Evolutionary conservation across 2,329 filamentous ascomycete genomes (phyloP), one percentile per base, ranked within the genome.

Genomic region (Zelopaecilomyces penicillatus): DNA sequence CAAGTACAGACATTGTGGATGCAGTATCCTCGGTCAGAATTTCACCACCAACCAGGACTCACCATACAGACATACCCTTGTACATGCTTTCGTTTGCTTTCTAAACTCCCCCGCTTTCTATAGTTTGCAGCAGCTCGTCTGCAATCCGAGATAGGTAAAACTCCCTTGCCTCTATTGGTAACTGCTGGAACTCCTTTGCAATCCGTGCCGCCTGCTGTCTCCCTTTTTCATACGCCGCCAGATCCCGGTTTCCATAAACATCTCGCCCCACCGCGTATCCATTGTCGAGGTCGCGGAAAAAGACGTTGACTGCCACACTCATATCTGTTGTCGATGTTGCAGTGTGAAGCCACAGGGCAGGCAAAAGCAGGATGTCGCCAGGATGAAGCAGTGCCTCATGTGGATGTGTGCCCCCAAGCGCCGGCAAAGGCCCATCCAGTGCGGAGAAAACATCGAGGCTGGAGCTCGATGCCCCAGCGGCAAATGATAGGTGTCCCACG

Each of bases 281-380:
- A 3, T 61, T 67, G 3, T 80, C 68, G 7, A 93, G 68, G 49
- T 82, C 83, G 37, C 81, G 79, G 66, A 94, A 95, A 68, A 95
- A 95, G 29, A 91, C 76, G 59, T 95, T 95, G n/a, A 95, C 82
- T 1, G 87, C 87, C 6, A 95, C 71, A 53, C 86, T 89, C 48
- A 79, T 61, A 37, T 68, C 60, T 6, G 74, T 66, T 1, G 63
- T 70, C 1, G 83, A 81, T 0, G 75, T 72, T 2, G 82, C 83
- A 1, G 87, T 83, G 62, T 95, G 90, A 9, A 87, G 73, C 89
- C 90, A 95, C 54, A 93, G 73, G 1, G 87, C 79, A 0, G 89
- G 89, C 30, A 95, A 74, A 61, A 86, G 91, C 6, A 95, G 66
- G 2, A 90, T 74, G 46, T 95, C 88, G 2, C 88, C 87, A 0